Percentiles rank a stretch among this genome's conserved stretches.
Conservation (phyloP, 2,329 filamentous ascomycete genomes). For the Dryadomyces quercus-mongolicae region DNA sequence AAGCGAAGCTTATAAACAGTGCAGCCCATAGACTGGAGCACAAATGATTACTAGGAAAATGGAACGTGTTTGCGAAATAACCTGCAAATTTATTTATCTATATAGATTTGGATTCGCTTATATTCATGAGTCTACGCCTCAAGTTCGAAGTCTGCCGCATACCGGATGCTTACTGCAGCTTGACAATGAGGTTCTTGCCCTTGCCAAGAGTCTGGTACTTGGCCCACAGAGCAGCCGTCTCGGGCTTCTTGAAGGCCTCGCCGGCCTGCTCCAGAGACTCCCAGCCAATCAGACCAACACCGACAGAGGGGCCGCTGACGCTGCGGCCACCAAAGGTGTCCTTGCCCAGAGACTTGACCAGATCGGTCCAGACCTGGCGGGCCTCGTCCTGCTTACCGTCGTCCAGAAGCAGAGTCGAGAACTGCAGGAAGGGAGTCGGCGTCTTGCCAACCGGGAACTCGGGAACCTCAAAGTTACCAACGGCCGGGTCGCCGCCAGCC, state of each 20-base stretch:
- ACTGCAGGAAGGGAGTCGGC: background rate
- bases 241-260: background rate
- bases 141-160: background rate
- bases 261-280: background rate
- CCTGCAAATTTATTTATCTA: conserved; percentile 9
- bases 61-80: no score
- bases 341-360: background rate
- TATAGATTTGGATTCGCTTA: no score
- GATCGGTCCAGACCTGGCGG: background rate
- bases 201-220: background rate
- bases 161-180: background rate
- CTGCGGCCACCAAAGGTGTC: background rate
- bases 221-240: background rate
- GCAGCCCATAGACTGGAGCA: no score
- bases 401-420: background rate
- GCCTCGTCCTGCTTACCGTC: background rate
- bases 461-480: background rate
- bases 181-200: background rate
- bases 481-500: background rate
- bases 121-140: no score
- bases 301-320: background rate
- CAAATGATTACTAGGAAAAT: no score
- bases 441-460: background rate
- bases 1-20: no score
- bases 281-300: background rate